Conservation (phyloP, 2,329 filamentous ascomycete species). For the Exophiala phaeomuriformis region DNA sequence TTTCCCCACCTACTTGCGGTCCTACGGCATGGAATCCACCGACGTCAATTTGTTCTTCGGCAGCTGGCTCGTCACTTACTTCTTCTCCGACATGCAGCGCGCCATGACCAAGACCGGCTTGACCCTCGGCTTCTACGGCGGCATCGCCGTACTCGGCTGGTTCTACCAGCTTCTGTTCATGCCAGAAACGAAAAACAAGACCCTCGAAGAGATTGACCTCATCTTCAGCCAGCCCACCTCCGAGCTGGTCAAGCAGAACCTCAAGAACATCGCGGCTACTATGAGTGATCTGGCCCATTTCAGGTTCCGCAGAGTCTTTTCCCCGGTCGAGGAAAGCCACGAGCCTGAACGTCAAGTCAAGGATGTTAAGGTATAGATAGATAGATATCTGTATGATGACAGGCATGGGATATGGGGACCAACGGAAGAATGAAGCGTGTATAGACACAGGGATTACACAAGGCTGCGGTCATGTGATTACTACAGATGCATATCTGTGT, state of each 20-base stretch:
- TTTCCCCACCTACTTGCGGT: conserved; percentile 64
- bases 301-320: conserved; percentile 43
- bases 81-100: conserved; percentile 62
- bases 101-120: conserved; percentile 61
- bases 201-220: conserved; percentile 66
- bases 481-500: no score
- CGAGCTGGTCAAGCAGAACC: conserved; percentile 56
- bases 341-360: conserved; percentile 1
- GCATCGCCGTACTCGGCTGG: conserved; percentile 63
- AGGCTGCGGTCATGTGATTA: no score
- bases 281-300: conserved; percentile 40
- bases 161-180: conserved; percentile 62
- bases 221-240: conserved; percentile 55
- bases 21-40: conserved; percentile 66
- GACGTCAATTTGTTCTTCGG: conserved; percentile 62
- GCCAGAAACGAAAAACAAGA: conserved; percentile 66
- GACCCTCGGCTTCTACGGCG: conserved; percentile 64
- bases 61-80: conserved; percentile 68
- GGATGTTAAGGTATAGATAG: background rate
- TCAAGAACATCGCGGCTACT: conserved; percentile 39
- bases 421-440: no score
- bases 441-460: no score
- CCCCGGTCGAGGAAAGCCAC: conserved; percentile 25
- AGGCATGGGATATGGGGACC: no score
- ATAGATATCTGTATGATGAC: background rate